A percentile compares a stretch with the other conserved stretches of the same genome.
Conservation (phyloP, 495 filamentous ascomycete genomes). For the Lophiotrema nucula region DNA sequence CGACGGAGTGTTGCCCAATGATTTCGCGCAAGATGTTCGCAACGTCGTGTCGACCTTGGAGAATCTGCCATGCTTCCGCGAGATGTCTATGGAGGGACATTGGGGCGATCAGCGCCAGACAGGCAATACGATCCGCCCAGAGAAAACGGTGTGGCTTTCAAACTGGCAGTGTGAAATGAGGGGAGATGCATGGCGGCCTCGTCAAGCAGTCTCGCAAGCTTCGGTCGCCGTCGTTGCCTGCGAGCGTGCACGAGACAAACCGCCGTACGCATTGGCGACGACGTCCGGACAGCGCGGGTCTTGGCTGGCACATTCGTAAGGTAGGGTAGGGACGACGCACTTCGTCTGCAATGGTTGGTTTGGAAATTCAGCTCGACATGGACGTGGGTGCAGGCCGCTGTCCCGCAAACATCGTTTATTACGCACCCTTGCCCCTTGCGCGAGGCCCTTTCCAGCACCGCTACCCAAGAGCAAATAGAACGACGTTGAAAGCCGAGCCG, state of each 20-base stretch:
- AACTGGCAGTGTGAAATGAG: constrained; percentile 2
- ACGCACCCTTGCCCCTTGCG: constrained; percentile 5
- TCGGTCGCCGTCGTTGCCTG: constrained; percentile 20
- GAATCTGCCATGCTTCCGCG: constrained; percentile 21
- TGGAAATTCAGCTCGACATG: constrained; percentile 17
- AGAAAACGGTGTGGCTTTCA: constrained; percentile 24
- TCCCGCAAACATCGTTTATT: constrained; percentile 12
- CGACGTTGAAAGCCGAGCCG: constrained; percentile 1
- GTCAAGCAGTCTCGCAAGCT: constrained; percentile 1
- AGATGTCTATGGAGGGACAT: constrained; percentile 26
- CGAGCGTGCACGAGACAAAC: constrained; percentile 19
- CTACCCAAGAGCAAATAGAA: background rate
- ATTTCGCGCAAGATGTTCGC: constrained; percentile 30
- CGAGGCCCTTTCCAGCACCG: background rate
- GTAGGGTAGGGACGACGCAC: background rate
- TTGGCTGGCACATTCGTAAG: constrained; percentile 26
- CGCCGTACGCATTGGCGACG: too few species aligned
- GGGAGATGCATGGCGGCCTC: constrained; percentile 17
- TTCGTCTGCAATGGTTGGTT: constrained; percentile 17
- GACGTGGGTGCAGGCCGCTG: background rate
- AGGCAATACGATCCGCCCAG: constrained; percentile 9
- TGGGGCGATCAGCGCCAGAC: constrained; percentile 10
- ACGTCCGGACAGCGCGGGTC: constrained; percentile 13
- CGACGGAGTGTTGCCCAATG: constrained; percentile 29
- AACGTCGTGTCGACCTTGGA: constrained; percentile 28